These are phyloP conservation scores for Brassica incana DNA, from an alignment of 345 rosid species.

Conservation along the genomic window DNA sequence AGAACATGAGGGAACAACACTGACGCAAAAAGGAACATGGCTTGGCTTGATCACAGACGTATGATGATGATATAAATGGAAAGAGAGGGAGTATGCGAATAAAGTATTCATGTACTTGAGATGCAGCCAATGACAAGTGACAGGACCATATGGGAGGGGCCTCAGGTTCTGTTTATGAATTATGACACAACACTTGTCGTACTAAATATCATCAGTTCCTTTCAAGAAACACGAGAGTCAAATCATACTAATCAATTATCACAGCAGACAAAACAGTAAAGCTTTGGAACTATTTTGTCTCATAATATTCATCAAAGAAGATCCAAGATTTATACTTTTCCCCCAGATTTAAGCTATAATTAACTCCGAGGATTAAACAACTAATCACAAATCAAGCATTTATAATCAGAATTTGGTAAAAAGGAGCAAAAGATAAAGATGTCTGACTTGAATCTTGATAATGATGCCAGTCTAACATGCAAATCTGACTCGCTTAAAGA, in stretches of 20 bases:
- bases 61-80: slow-evolving; percentile 29
- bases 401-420: slow-evolving; percentile 6
- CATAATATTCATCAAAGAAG: slow-evolving; percentile 12
- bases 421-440: slow-evolving; percentile 1
- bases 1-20: slow-evolving; percentile 39
- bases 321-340: background rate
- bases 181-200: slow-evolving; percentile 29
- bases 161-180: slow-evolving; percentile 38
- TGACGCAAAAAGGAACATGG: slow-evolving; percentile 39
- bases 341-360: background rate
- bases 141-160: slow-evolving; percentile 36
- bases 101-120: slow-evolving; percentile 23
- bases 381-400: background rate
- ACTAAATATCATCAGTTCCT: slow-evolving; percentile 34
- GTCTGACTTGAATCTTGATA: slow-evolving; percentile 12
- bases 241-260: slow-evolving; percentile 35
- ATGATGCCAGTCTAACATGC: background rate
- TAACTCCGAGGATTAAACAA: background rate
- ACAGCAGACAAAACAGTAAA: slow-evolving; percentile 19
- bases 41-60: slow-evolving; percentile 34
- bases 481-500: slow-evolving; percentile 16
- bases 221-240: slow-evolving; percentile 28
- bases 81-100: slow-evolving; percentile 26
- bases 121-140: slow-evolving; percentile 36
- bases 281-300: slow-evolving; percentile 30